A percentile compares a stretch with the other conserved stretches of the same genome.
Conservation (phyloP, 768 basidiomycete genomes). For the Scleroderma bovista region DNA sequence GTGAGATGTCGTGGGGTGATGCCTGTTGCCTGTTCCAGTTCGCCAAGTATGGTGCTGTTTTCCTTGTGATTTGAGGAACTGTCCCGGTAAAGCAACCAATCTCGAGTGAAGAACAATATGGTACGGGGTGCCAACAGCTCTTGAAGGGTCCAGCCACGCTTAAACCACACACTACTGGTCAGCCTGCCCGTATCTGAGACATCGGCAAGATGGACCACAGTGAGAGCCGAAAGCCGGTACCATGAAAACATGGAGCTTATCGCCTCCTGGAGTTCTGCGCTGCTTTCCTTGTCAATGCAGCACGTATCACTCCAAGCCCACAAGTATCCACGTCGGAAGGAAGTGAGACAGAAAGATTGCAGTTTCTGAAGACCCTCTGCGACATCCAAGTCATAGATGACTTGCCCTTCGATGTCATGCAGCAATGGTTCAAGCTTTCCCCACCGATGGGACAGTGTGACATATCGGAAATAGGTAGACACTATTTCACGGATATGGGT, state of each 20-base stretch:
- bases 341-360: neutral
- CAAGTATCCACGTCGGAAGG: neutral
- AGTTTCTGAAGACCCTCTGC: neutral
- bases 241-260: neutral
- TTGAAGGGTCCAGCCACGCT: neutral
- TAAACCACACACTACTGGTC: neutral
- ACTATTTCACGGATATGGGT: neutral
- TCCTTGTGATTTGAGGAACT: neutral
- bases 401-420: neutral
- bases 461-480: neutral
- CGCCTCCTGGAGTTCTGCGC: neutral
- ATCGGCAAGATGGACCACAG: constrained; percentile 1
- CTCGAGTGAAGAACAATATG: neutral
- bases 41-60: neutral
- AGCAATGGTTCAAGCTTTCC: neutral
- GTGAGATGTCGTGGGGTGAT: neutral
- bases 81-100: neutral
- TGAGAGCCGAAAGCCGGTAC: neutral
- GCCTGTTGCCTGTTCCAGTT: neutral
- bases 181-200: neutral
- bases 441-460: neutral
- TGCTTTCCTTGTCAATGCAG: neutral
- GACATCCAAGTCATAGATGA: neutral
- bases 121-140: neutral
- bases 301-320: constrained; percentile 3